phyloP scores from a whole-genome alignment of 164 flowering plant genomes.

The Nymphaea thermarum region DNA sequence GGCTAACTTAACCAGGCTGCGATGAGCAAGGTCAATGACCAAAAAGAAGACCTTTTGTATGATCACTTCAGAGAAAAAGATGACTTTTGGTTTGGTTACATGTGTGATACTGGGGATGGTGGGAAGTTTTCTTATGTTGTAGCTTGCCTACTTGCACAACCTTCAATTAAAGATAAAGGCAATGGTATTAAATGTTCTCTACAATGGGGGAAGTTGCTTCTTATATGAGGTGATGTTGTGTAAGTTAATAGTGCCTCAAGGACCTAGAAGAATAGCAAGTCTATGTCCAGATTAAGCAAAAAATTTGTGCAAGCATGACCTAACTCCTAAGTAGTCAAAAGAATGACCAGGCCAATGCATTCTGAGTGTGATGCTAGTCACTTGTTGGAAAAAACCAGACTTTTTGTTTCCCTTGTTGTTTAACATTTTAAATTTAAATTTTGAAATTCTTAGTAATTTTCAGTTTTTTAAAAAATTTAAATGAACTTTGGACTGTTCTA shows the following conservation, averaged over 20 bases:
- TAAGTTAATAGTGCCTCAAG: slow-evolving; percentile 27
- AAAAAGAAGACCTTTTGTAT: slow-evolving; percentile 49
- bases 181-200: slow-evolving; percentile 26
- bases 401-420: no score
- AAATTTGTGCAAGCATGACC: no score
- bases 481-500: no score
- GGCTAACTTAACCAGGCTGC: slow-evolving; percentile 52
- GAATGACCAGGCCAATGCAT: no score
- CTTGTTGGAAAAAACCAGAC: no score
- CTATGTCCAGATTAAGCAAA: no score
- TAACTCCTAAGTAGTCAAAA: no score
- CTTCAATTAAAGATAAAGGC: slow-evolving; percentile 27
- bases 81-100: slow-evolving; percentile 95
- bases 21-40: slow-evolving; percentile 60
- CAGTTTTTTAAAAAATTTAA: no score
- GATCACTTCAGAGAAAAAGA: slow-evolving; percentile 71
- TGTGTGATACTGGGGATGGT: slow-evolving; percentile 99
- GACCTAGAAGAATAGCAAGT: not conserved
- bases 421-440: no score
- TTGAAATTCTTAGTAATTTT: no score
- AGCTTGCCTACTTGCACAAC: slow-evolving; percentile 91
- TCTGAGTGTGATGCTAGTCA: no score
- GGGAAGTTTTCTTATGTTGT: slow-evolving; percentile 91
- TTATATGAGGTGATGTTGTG: slow-evolving; percentile 99
- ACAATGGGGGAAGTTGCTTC: slow-evolving; percentile 74